Evolutionary conservation across 495 filamentous ascomycete species (phyloP).

Genomic region (Daldinia loculata): DNA sequence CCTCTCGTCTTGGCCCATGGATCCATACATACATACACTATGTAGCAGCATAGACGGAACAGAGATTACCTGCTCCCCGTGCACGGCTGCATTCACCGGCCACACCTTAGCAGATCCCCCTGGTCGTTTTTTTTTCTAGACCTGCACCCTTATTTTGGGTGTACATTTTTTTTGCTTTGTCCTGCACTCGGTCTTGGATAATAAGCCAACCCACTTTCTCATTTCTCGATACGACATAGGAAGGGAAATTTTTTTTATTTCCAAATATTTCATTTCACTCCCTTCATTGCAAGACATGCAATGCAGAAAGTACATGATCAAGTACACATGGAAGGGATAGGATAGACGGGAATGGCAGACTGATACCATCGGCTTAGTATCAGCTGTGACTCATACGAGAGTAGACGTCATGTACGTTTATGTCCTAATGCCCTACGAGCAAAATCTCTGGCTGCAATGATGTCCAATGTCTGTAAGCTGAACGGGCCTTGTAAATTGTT

Average conservation of each 20-base stretch:
- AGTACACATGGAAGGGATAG: constrained; percentile 24
- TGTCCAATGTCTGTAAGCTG: constrained; percentile 56
- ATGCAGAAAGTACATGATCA: constrained; percentile 12
- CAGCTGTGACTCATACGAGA: constrained; percentile 49
- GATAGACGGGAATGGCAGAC: constrained; percentile 5
- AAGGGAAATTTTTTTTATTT: constrained; percentile 46
- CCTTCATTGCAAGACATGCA: constrained; percentile 28
- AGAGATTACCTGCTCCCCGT: constrained; percentile 35
- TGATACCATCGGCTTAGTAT: constrained; percentile 35
- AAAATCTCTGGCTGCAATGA: constrained; percentile 54
- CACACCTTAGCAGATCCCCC: constrained; percentile 47
- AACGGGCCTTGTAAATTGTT: constrained; percentile 43
- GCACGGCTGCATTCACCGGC: constrained; percentile 39
- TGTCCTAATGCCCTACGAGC: constrained; percentile 53
- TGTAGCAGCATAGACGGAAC: constrained; percentile 16
- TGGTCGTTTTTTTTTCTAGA: constrained; percentile 47
- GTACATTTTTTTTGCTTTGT: constrained; percentile 40
- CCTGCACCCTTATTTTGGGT: constrained; percentile 43
- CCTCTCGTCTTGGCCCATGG: constrained; percentile 11
- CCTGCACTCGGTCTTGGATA: constrained; percentile 26
- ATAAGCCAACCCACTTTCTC: constrained; percentile 42
- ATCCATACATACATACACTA: background rate
- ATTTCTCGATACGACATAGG: constrained; percentile 48
- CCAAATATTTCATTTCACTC: constrained; percentile 46
- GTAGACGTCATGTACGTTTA: constrained; percentile 44